Evolutionary conservation across 345 rosid species (phyloP), one percentile per base, ranked within the genome.

Genomic region (Moringa oleifera): DNA sequence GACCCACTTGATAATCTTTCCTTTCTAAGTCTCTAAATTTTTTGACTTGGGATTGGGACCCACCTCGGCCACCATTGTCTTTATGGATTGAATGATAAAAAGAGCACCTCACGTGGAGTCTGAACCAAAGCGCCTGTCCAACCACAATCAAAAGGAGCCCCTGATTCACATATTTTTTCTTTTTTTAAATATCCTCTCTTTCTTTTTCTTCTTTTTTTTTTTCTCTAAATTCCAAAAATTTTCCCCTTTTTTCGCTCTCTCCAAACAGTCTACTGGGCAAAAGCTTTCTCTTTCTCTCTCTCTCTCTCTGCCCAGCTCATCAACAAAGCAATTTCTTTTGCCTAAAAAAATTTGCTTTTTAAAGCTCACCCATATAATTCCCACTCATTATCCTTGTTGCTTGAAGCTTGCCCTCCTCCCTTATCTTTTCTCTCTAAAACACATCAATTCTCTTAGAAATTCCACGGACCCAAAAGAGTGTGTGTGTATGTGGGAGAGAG

Each of bases 21-120:
- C 77, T 75, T 67, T 79, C 74, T 28, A 66, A 59, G 60, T 69
- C 73, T 57, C 77, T 49, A 70, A 70, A 71, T 58, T 82, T 78
- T 78, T 78, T 80, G 81, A 84, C 80, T 80, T 77, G 77, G 83
- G 85, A 73, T 65, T 74, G 83, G 92, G 86, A 2, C 80, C 95
- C 88, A 75, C 65, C 63, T 73, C 71, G 88, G 77, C 88, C 90
- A 76, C 89, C 95, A 79, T 72, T 83, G 96, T 89, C 98, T 89
- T 89, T 89, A 81, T 81, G 88, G 90, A 89, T 85, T 85, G 95
- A 87, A 89, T 87, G 91, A 92, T 84, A 83, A 79, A 85, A 86
- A 80, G 91, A 80, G 94, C 96, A 92, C 83, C 98, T 89, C 98
- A 89, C 95, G 97, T 92, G 98, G 97, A 85, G 81, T 92, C 98